A percentile compares a stretch with the other conserved stretches of the same genome.
Evolutionary conservation across 164 flowering plant genomes (phyloP).

Genomic region (Warburgia ugandensis): DNA sequence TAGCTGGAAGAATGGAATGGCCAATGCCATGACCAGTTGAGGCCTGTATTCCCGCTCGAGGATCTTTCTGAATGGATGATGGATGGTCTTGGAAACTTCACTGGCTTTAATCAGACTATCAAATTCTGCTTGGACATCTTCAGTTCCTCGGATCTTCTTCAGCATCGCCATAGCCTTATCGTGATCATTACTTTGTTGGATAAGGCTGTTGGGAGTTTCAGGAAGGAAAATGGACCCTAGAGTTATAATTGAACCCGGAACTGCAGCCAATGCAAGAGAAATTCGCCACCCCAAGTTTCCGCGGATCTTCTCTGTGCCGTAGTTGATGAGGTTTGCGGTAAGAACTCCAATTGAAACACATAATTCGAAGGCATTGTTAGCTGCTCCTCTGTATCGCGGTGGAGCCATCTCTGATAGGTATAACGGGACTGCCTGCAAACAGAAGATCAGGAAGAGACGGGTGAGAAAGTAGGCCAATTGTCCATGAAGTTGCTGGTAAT

Average conservation of each 20-base stretch:
- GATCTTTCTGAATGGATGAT: slow-evolving; percentile 12
- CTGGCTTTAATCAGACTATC: slow-evolving; percentile 28
- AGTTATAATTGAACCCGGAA: slow-evolving; percentile 21
- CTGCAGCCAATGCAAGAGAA: slow-evolving; percentile 23
- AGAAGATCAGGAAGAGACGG: not conserved
- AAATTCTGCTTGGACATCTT: slow-evolving; percentile 44
- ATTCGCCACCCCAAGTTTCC: slow-evolving; percentile 28
- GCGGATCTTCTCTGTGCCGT: slow-evolving; percentile 20
- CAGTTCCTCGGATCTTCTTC: slow-evolving; percentile 41
- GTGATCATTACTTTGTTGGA: slow-evolving; percentile 12
- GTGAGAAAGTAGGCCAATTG: too few species aligned
- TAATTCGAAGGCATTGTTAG: slow-evolving; percentile 56
- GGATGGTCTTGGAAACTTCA: slow-evolving; percentile 4
- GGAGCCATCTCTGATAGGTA: slow-evolving; percentile 80
- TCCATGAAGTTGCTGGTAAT: too few species aligned
- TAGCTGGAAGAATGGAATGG: slow-evolving; percentile 26
- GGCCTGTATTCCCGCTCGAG: slow-evolving; percentile 15
- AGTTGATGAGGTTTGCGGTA: slow-evolving; percentile 23
- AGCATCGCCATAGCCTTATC: slow-evolving; percentile 16
- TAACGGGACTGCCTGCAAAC: slow-evolving; percentile 55
- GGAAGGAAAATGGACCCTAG: slow-evolving; percentile 24
- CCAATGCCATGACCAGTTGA: slow-evolving; percentile 21
- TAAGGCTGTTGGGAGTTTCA: slow-evolving; percentile 28
- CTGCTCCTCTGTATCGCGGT: slow-evolving; percentile 35
- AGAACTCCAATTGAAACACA: slow-evolving; percentile 34